phyloP scores from a whole-genome alignment of 1,284 basidiomycete species.

The Heliocybe sulcata region DNA sequence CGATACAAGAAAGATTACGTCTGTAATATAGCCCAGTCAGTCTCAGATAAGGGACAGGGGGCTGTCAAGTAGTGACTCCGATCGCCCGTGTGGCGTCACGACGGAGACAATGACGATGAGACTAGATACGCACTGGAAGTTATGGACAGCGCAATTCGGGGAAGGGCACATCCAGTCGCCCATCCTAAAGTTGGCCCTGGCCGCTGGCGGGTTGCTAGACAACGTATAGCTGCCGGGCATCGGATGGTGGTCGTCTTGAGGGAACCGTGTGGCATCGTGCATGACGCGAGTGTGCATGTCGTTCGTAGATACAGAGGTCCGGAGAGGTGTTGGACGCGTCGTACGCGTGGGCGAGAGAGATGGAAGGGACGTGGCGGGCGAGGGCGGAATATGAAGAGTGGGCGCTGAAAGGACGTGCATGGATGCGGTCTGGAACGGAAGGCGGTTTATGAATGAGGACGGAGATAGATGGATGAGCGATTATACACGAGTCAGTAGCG shows the following conservation, averaged over 20 bases:
- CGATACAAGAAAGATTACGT: slow-evolving; percentile 67
- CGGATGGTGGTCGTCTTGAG: neutral
- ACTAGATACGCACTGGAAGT: slow-evolving; percentile 56
- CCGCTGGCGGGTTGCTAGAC: slow-evolving; percentile 70
- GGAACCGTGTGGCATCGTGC: neutral
- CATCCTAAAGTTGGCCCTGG: slow-evolving; percentile 59
- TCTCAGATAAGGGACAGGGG: slow-evolving; percentile 10
- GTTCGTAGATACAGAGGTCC: neutral
- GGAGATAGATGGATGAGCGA: slow-evolving; percentile 1
- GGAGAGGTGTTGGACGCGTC: neutral
- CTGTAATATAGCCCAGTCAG: slow-evolving; percentile 34
- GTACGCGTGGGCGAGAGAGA: neutral
- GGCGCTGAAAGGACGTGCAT: slow-evolving; percentile 2
- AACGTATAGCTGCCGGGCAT: slow-evolving; percentile 36
- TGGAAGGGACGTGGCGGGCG: neutral
- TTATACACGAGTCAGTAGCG: slow-evolving; percentile 1
- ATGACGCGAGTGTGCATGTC: neutral
- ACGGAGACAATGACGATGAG: slow-evolving; percentile 4
- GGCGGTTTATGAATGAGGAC: slow-evolving; percentile 1
- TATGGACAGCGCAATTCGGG: slow-evolving; percentile 59
- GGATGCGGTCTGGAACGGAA: slow-evolving; percentile 3
- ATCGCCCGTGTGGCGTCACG: slow-evolving; percentile 17
- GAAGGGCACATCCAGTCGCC: slow-evolving; percentile 76
- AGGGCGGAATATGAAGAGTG: slow-evolving; percentile 1
- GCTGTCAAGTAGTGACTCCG: slow-evolving; percentile 27